phyloP scores from a whole-genome alignment of 2,329 filamentous ascomycete species.

The Beauveria pseudobassiana region DNA sequence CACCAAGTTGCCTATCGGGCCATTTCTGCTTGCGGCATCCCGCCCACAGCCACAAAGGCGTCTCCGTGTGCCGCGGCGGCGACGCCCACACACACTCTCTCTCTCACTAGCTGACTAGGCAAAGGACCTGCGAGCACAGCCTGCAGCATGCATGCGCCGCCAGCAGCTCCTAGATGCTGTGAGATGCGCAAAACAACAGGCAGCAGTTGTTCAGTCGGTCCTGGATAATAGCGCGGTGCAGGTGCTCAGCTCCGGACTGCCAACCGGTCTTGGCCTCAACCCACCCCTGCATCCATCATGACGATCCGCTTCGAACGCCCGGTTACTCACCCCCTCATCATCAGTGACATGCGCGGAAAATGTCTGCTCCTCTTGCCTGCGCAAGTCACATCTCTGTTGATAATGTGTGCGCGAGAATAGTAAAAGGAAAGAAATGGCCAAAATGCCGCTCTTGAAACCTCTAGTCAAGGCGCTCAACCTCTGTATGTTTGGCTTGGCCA shows the following conservation, averaged over 20 bases:
- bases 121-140: background rate
- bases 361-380: background rate
- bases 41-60: background rate
- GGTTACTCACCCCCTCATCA: background rate
- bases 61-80: background rate
- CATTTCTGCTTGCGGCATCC: conserved; percentile 1
- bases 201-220: no score
- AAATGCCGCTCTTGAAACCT: background rate
- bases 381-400: background rate
- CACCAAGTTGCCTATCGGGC: background rate
- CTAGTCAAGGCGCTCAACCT: background rate
- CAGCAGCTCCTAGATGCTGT: background rate
- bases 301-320: conserved; percentile 1
- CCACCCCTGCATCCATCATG: background rate
- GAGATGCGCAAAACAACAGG: background rate
- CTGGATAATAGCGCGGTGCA: background rate
- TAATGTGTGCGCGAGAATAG: no score
- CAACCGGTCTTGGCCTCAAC: background rate
- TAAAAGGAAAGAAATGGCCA: background rate
- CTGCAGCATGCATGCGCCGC: background rate
- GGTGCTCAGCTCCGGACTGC: background rate
- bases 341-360: background rate
- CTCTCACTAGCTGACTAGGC: no score
- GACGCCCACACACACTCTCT: background rate
- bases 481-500: background rate